phyloP scores from a whole-genome alignment of 176 grass and related monocot species.

The Triticum urartu region DNA sequence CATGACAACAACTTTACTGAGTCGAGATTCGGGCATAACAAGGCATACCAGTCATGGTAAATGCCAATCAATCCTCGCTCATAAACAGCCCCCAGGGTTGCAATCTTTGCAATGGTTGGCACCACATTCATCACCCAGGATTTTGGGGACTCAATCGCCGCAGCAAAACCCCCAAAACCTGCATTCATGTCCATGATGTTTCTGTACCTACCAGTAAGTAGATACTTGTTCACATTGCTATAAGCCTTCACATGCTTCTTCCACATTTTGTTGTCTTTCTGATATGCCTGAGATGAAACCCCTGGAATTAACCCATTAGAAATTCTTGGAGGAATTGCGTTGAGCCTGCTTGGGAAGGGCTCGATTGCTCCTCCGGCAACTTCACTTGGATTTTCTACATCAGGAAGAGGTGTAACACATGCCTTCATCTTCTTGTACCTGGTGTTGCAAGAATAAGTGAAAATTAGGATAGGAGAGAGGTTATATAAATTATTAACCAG shows the following conservation, averaged over 20 bases:
- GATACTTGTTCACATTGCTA: constrained; percentile 76
- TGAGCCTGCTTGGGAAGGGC: constrained; percentile 79
- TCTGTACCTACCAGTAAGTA: constrained; percentile 73
- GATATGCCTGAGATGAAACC: constrained; percentile 55
- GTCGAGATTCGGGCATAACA: not conserved
- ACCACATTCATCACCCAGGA: constrained; percentile 95
- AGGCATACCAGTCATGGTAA: constrained; percentile 82
- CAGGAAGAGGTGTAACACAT: constrained; percentile 77
- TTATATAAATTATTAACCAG: not conserved
- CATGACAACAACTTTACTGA: not conserved
- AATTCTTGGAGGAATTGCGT: constrained; percentile 78
- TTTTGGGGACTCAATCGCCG: constrained; percentile 65
- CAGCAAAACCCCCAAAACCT: constrained; percentile 72
- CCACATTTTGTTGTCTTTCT: constrained; percentile 79
- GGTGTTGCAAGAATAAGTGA: not conserved
- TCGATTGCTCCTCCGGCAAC: constrained; percentile 72
- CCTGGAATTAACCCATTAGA: constrained; percentile 58
- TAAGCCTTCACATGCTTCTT: constrained; percentile 81
- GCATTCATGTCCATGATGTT: constrained; percentile 98
- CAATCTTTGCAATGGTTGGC: constrained; percentile 53
- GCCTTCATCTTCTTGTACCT: constrained; percentile 87
- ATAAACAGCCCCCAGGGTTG: constrained; percentile 73
- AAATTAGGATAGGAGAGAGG: not conserved
- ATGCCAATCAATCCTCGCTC: constrained; percentile 87
- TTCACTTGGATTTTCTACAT: constrained; percentile 55